A percentile compares a stretch with the other conserved stretches of the same genome.
phyloP scores from a whole-genome alignment of 306 rosid genomes.

The Comarum palustre region DNA sequence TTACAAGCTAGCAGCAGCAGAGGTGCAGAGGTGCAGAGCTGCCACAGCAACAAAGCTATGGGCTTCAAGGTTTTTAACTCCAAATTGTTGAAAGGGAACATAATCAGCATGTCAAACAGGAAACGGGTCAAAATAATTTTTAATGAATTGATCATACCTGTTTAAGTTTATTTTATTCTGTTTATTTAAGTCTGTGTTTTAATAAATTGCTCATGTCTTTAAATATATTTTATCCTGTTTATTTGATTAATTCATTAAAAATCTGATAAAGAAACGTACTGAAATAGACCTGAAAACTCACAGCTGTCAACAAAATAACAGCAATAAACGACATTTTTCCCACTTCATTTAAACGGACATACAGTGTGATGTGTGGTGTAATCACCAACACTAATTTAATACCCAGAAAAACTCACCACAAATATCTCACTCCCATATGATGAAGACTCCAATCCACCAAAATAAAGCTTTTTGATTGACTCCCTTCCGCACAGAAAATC shows the following conservation, averaged over 20 bases:
- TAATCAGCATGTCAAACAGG: not conserved
- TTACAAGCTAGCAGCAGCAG: constrained; percentile 4
- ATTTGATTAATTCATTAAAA: too few relatives aligned
- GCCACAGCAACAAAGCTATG: constrained; percentile 18
- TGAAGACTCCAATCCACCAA: constrained; percentile 14
- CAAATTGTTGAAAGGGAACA: not conserved
- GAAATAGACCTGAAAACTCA: constrained; percentile 2
- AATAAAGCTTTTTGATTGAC: constrained; percentile 18
- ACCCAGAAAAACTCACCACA: constrained; percentile 38
- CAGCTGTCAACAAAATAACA: constrained; percentile 29
- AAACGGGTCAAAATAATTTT: too few relatives aligned
- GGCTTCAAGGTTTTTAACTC: too few relatives aligned
- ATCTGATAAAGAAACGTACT: not conserved
- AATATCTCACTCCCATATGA: constrained; percentile 19
- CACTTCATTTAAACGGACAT: constrained; percentile 30
- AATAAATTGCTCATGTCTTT: too few relatives aligned
- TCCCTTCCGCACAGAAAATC: constrained; percentile 13
- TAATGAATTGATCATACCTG: too few relatives aligned
- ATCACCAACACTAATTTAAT: constrained; percentile 20
- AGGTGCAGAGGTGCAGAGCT: not conserved
- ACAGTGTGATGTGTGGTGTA: not conserved
- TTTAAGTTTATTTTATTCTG: too few relatives aligned
- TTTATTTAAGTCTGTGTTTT: too few relatives aligned
- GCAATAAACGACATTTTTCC: constrained; percentile 35
- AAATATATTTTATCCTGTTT: too few relatives aligned